Base-by-base conservation (phyloP, 768 basidiomycete genomes). In the Amanita pallidorosea region DNA sequence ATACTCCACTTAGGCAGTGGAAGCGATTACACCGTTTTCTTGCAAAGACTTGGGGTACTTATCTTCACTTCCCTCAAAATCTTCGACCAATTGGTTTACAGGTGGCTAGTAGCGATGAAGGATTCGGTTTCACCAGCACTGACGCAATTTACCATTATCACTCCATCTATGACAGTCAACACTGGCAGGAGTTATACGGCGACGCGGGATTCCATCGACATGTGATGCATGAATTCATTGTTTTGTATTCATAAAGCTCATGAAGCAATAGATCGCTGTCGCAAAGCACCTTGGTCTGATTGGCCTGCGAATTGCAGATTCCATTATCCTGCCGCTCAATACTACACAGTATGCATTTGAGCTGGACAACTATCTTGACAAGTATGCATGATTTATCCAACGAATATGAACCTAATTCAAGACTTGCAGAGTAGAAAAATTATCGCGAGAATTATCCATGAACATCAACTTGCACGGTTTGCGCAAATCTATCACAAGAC, bases 11-110 rank as follows among this genome's bases (percentile, higher is more conserved):
- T 92, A n/a, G 90, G 90, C 36, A 87, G 83, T 47, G 90, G 90
- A 22, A 90, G 88, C 52, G 95, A 97, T 65, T 97, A 76, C 57
- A 96, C 94, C 0, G 85, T 90, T 8, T 96, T 97, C 70, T 67
- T 98, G 58, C 90, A 97, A 64, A 72, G 82, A 45, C 59, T 78
- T 18, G 76, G 76, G n/a, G 72, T 72, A 58, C 37, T 67, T 59
- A n/a, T 12, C 25, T 42, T 37, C 20, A 5, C 35, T 13, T 17
- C 52, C 36, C 12, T 31, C 11, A 17, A 27, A 47, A 11, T 42
- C 23, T 4, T 7, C 41, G 35, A 53, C 35, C 48, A 34, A 8
- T 6, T 12, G 7, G 12, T 36, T 17, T 25, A 46, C 55, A 65
- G 72, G 65, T 78, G 31, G 70, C 76, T 22, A 74, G 71, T 52